Evolutionary conservation across 805 yeast species (phyloP).

Genomic region (Suhomyces xylopsoci): DNA sequence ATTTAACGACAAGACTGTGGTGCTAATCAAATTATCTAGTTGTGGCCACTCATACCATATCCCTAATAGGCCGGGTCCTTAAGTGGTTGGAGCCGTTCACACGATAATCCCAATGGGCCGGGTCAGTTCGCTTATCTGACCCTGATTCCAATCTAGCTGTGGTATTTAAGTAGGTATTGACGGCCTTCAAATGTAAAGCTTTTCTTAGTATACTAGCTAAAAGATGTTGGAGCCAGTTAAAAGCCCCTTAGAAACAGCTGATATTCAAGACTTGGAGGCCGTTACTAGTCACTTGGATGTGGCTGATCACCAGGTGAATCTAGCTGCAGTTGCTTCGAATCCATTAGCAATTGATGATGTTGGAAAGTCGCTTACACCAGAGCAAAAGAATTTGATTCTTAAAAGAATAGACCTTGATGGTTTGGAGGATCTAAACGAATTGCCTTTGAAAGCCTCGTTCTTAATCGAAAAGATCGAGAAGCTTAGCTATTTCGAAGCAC

Average conservation of each 20-base stretch:
- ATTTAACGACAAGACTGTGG: not conserved
- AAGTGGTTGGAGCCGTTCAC: too few relatives aligned
- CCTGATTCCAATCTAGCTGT: not conserved
- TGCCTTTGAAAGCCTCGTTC: conserved; percentile 32
- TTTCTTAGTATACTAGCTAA: not conserved
- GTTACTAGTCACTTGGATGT: conserved; percentile 5
- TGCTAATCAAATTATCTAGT: not conserved
- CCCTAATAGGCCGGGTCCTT: too few relatives aligned
- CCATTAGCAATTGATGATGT: conserved; percentile 24
- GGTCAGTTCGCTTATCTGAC: too few relatives aligned
- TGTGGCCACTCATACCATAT: too few relatives aligned
- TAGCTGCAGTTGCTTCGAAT: conserved; percentile 17
- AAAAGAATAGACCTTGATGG: conserved; percentile 23
- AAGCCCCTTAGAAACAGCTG: not conserved
- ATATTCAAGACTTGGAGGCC: not conserved
- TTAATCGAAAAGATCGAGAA: conserved; percentile 39
- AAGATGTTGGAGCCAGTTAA: not conserved
- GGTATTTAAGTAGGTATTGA: not conserved
- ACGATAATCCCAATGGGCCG: too few relatives aligned
- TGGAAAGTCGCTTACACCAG: conserved; percentile 20
- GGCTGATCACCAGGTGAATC: conserved; percentile 12
- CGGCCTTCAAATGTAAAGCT: not conserved
- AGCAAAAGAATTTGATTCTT: conserved; percentile 25
- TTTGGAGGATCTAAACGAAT: conserved; percentile 23
- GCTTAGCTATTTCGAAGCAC: conserved; percentile 36